A percentile compares a stretch with the other conserved stretches of the same genome.
These are phyloP conservation scores for Penicillium decumbens DNA, from an alignment of 2,329 filamentous ascomycete genomes.

Conservation along the genomic window DNA sequence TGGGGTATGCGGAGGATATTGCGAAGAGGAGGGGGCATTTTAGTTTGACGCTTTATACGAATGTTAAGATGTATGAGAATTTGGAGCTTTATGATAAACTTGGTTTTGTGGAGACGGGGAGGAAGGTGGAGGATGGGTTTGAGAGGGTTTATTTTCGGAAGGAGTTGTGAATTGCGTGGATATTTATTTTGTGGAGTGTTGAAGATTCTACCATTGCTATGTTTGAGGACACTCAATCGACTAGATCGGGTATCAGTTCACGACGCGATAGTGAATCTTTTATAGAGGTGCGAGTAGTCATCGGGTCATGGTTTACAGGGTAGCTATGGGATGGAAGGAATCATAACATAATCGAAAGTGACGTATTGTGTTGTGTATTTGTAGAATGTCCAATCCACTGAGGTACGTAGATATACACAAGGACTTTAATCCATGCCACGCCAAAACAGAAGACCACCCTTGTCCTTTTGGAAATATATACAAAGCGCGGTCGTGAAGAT, in stretches of 20 bases:
- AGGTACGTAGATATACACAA: conserved; percentile 9
- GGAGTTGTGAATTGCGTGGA: background rate
- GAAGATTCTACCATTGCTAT: too few species aligned
- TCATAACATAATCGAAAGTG: too few species aligned
- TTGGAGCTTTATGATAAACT: conserved; percentile 16
- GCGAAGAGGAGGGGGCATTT: conserved; percentile 1
- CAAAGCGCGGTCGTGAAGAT: conserved; percentile 8
- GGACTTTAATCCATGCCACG: conserved; percentile 1
- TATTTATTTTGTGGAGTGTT: too few species aligned
- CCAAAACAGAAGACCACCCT: background rate
- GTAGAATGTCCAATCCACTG: background rate
- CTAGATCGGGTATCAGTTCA: too few species aligned
- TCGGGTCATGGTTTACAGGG: too few species aligned
- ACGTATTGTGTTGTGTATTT: background rate
- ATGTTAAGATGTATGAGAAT: conserved; percentile 26
- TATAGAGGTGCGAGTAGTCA: too few species aligned
- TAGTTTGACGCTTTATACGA: conserved; percentile 19
- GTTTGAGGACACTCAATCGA: too few species aligned
- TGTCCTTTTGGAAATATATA: conserved; percentile 12
- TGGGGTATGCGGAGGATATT: conserved; percentile 11
- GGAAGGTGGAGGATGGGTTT: conserved; percentile 20
- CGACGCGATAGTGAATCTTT: too few species aligned
- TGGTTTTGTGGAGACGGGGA: conserved; percentile 18
- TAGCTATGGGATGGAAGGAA: too few species aligned
- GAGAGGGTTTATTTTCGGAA: conserved; percentile 21